Evolutionary conservation across 2,329 filamentous ascomycete species (phyloP), one percentile per base, ranked within the genome.

Genomic region (Talaromyces albobiverticillius): DNA sequence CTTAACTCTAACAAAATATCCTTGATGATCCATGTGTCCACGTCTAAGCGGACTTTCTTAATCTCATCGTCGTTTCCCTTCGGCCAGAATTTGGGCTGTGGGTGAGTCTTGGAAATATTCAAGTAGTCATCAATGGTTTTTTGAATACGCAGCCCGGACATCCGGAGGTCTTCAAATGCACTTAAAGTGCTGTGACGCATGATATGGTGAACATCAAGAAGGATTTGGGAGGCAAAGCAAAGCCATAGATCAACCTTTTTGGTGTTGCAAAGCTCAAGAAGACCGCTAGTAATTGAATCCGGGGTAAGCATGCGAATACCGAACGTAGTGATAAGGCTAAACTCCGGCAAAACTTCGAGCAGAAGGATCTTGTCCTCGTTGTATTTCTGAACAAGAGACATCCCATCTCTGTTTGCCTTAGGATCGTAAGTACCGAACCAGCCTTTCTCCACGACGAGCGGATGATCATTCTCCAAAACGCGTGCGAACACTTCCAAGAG

Each of bases 201-300:
- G n/a, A 55, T 58, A 55, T 70, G 65, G 55, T 71, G 66, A 22
- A 69, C 62, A 48, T 72, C 69, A 7, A 74, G 65, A 20, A 67
- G 62, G 16, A 70, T 56, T 43, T 69, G 65, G 9, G 61, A 51
- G 4, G 64, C 67, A 46, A 72, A 71, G n/a, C 53, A 64, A 31
- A 70, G 56, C 53, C 61, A 65, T 5, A 68, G 46, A 22, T 47
- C 58, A 18, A 67, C 52, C 20, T 58, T 56, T 41, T 66, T 66
- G 7, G 62, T 68, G 41, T 63, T 57, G 45, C 57, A 53, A 59
- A 64, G 64, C 7, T 62, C 60, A 34, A 57, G 46, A 14, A 73
- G 57, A n/a, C 63, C 62, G 41, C 54, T 26, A 25, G 62, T 70
- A 11, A 72, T 58, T 41, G 63, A 61, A 48, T 73, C 71, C 40